Evolutionary conservation across 768 basidiomycete species (phyloP).

Genomic region (Trametes elegans): DNA sequence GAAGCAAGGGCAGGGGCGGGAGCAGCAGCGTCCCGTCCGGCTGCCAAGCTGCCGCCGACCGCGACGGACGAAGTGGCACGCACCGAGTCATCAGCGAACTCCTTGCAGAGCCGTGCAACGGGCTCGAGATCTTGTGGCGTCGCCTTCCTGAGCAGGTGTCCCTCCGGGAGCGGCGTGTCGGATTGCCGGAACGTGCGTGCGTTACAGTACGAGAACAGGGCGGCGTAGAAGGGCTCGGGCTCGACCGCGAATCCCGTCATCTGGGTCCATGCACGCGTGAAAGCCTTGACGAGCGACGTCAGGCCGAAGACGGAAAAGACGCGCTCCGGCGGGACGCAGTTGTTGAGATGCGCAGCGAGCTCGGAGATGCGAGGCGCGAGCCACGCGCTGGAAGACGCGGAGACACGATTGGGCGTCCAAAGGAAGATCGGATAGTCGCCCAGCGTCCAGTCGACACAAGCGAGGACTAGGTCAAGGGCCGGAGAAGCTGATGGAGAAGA

Average conservation of each 20-base stretch:
- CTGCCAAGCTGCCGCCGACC: no score
- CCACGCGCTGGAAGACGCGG: constrained; percentile 30
- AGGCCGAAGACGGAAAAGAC: constrained; percentile 54
- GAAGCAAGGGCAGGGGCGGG: no score
- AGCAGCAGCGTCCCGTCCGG: no score
- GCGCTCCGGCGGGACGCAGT: constrained; percentile 40
- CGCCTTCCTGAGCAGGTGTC: constrained; percentile 41
- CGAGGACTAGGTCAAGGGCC: constrained; percentile 43
- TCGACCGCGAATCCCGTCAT: constrained; percentile 39
- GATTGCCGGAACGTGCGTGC: constrained; percentile 34
- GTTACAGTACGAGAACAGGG: constrained; percentile 46
- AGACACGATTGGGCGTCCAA: constrained; percentile 38
- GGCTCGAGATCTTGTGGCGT: constrained; percentile 35
- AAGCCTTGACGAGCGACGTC: constrained; percentile 39
- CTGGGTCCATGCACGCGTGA: constrained; percentile 43
- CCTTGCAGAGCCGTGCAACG: constrained; percentile 46
- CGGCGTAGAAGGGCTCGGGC: constrained; percentile 48
- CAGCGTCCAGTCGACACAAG: constrained; percentile 43
- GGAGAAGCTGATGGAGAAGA: constrained; percentile 27
- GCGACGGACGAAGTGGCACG: no score
- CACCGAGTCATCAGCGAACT: constrained; percentile 53
- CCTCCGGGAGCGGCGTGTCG: constrained; percentile 29
- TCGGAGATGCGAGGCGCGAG: constrained; percentile 35
- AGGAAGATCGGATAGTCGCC: constrained; percentile 55
- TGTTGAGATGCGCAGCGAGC: constrained; percentile 37